phyloP scores from a whole-genome alignment of 139 green algal genomes.

The Chlamydomonas eustigma region DNA sequence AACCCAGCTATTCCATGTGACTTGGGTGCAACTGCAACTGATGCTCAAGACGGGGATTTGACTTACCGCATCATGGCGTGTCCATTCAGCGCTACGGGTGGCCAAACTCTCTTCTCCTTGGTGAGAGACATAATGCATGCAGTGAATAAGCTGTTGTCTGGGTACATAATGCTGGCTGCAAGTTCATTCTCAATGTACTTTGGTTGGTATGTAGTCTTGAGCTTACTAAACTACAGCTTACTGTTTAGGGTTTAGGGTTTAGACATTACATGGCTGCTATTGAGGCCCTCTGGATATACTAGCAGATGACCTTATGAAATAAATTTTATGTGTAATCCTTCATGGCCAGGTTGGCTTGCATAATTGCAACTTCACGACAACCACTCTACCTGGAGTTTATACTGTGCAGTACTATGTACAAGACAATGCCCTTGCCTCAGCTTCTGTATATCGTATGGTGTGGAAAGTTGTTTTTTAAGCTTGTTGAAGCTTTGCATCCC shows the following conservation, averaged over 20 bases:
- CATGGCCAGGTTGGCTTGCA: neutral
- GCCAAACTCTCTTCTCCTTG: neutral
- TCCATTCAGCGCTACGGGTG: neutral
- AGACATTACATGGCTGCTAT: too few relatives aligned
- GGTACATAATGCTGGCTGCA: too few relatives aligned
- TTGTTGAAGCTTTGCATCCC: neutral
- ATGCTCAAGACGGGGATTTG: conserved; percentile 28
- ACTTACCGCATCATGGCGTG: conserved; percentile 16
- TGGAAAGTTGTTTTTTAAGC: too few relatives aligned
- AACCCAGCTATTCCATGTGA: conserved; percentile 17
- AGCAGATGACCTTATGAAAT: too few relatives aligned
- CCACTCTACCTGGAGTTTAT: neutral
- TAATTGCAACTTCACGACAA: neutral
- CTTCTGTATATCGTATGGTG: too few relatives aligned
- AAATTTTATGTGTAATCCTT: neutral
- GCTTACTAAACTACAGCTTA: too few relatives aligned
- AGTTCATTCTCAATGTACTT: too few relatives aligned
- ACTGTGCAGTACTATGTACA: neutral
- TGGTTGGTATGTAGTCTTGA: too few relatives aligned
- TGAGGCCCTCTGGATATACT: too few relatives aligned
- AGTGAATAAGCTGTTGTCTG: too few relatives aligned
- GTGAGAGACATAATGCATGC: neutral
- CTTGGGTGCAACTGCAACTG: conserved; percentile 9
- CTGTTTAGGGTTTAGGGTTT: too few relatives aligned
- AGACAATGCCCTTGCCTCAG: too few relatives aligned